Evolutionary conservation across 2,329 filamentous ascomycete species (phyloP), one percentile per base, ranked within the genome.

Genomic region (Cladophialophora exuberans): DNA sequence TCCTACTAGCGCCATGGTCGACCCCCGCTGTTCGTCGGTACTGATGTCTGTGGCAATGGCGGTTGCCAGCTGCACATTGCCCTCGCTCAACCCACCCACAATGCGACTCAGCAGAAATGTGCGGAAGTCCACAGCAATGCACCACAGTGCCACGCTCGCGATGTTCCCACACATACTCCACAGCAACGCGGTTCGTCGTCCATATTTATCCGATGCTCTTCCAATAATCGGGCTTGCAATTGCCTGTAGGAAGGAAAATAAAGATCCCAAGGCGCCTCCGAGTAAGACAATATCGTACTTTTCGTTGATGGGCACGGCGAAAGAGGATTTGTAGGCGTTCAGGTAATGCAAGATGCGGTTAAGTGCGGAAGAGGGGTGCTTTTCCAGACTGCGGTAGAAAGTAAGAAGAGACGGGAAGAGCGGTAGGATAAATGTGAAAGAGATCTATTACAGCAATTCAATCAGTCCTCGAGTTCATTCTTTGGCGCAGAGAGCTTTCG

Each of bases 41-140:
- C 90, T 96, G 62, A 99, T 92, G 70, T 99, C 94, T 33, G 93
- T 94, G 15, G 94, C 94, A 70, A 99, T 97, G 36, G 94, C 93
- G 60, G 93, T 94, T 3, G 94, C 93, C 11, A 99, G 80, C 76
- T 99, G 94, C 2, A 99, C 89, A 65, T 99, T 99, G 60, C 94
- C 94, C 76, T 99, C 94, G 53, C 92, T 97, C 62, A 99, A 74
- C 0, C 94, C 94, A 20, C 94, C 94, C 1, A 99, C 89, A 2
- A 99, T 76, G 46, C 94, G 85, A 64, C 90, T 96, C n/a, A 91
- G 89, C 25, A 99, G 80, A 69, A 99, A 99, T 1, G 93, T 97
- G 36, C 92, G 85, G 75, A 99, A 99, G 74, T 97, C 93, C 50
- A 89, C 88, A 1, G 94, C 94, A 39, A 87, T 83, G 6, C 97